These are phyloP conservation scores for Tricholoma hemisulphureum DNA, from an alignment of 768 basidiomycete species.

Conservation along the genomic window DNA sequence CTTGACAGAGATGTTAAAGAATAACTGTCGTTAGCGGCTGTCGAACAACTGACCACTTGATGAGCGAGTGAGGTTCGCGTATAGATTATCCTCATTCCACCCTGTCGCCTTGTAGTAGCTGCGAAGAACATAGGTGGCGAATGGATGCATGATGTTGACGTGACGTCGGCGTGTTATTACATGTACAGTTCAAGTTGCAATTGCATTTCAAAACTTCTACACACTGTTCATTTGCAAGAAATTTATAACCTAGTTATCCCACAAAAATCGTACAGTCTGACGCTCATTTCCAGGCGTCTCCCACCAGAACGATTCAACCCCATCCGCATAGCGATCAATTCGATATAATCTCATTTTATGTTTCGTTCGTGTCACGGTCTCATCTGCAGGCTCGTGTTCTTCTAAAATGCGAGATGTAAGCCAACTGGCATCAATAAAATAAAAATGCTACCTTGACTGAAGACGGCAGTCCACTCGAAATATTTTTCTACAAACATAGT, in stretches of 20 bases:
- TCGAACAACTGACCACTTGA: slow-evolving; percentile 64
- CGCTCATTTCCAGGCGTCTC: neutral
- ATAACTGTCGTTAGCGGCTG: neutral
- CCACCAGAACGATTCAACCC: neutral
- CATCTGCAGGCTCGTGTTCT: neutral
- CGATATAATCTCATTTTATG: neutral
- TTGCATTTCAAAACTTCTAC: neutral
- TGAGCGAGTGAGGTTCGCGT: slow-evolving; percentile 84
- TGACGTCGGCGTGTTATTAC: neutral
- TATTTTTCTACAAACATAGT: slow-evolving; percentile 47
- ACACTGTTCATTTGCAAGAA: neutral
- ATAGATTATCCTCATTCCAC: slow-evolving; percentile 97
- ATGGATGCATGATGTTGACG: slow-evolving; percentile 67
- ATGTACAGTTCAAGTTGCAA: neutral
- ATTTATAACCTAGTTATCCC: neutral
- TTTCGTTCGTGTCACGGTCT: neutral
- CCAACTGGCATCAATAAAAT: neutral
- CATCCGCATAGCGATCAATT: neutral
- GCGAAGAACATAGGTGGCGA: slow-evolving; percentile 83
- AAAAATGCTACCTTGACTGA: neutral
- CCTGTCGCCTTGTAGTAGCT: slow-evolving; percentile 90
- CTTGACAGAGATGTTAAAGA: slow-evolving; percentile 37
- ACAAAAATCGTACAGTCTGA: neutral
- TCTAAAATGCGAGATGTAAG: neutral
- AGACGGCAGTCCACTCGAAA: slow-evolving; percentile 49